Conservation (phyloP, 2,329 filamentous ascomycete genomes). For the Hymenoscyphus fraxineus region DNA sequence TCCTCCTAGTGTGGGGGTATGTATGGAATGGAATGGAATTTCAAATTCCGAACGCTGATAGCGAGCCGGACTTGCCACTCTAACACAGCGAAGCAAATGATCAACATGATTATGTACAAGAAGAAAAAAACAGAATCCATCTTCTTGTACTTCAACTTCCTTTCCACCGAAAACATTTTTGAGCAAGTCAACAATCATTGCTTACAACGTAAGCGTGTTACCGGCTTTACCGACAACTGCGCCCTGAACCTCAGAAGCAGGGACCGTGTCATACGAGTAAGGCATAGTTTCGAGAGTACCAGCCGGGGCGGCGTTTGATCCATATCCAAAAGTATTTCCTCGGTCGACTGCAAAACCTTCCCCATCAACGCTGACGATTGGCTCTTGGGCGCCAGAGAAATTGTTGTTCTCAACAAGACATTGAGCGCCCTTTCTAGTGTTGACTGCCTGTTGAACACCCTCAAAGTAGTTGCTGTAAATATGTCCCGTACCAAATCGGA, state of each 20-base stretch:
- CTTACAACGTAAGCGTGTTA: conserved; percentile 35
- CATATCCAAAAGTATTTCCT: conserved; percentile 47
- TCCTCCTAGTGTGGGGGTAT: not conserved
- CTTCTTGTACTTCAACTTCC: not conserved
- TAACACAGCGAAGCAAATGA: not conserved
- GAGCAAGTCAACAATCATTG: not conserved
- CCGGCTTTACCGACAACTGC: conserved; percentile 34
- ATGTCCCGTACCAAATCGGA: conserved; percentile 66
- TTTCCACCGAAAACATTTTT: not conserved
- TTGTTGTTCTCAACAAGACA: conserved; percentile 53
- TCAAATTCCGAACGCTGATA: not conserved
- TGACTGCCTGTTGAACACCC: conserved; percentile 48
- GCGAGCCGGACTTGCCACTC: not conserved
- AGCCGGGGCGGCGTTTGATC: conserved; percentile 45
- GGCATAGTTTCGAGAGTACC: conserved; percentile 50
- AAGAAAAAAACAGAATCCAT: not conserved
- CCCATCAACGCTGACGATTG: conserved; percentile 43
- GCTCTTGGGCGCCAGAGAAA: conserved; percentile 43
- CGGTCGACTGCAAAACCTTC: conserved; percentile 41
- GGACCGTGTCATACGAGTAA: conserved; percentile 52
- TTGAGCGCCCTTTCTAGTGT: conserved; percentile 53
- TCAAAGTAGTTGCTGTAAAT: conserved; percentile 52
- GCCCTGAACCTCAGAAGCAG: conserved; percentile 44
- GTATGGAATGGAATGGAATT: not conserved
- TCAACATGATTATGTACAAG: not conserved